phyloP scores from a whole-genome alignment of 768 basidiomycete species.

The Termitomyces sp. region DNA sequence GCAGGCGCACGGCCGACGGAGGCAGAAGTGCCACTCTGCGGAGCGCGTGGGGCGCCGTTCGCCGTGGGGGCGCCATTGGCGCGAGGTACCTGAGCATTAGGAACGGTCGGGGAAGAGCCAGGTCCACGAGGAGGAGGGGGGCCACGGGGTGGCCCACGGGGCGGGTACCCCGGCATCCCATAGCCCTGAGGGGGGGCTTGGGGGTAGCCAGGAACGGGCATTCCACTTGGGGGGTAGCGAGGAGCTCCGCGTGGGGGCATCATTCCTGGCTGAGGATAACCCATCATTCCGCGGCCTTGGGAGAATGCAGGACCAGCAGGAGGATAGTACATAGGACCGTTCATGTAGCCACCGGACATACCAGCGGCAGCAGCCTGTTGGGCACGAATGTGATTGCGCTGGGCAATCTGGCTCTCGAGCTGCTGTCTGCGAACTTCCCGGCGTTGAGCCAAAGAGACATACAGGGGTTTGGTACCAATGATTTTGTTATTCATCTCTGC shows the following conservation, averaged over 20 bases:
- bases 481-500: conserved; percentile 99
- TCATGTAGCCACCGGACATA: conserved; percentile 79
- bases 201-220: conserved; percentile 65
- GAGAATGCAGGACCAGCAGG: conserved; percentile 78
- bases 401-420: conserved; percentile 97
- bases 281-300: conserved; percentile 75
- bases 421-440: conserved; percentile 98
- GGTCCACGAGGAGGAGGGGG: conserved; percentile 64
- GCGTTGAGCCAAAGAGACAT: conserved; percentile 97
- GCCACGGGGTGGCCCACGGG: conserved; percentile 50
- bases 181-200: conserved; percentile 73
- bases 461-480: conserved; percentile 97
- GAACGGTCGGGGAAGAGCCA: conserved; percentile 63
- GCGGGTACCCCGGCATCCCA: conserved; percentile 63
- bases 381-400: conserved; percentile 95
- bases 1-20: conserved; percentile 35
- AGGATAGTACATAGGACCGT: conserved; percentile 84
- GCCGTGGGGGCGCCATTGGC: conserved; percentile 54
- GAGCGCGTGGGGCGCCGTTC: conserved; percentile 39
- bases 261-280: conserved; percentile 81
- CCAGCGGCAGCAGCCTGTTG: conserved; percentile 91
- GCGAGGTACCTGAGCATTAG: conserved; percentile 60
- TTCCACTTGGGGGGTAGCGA: conserved; percentile 36
- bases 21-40: conserved; percentile 40
- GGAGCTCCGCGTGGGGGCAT: conserved; percentile 75